phyloP scores from a whole-genome alignment of 202 grass and related monocot genomes.

The Carex arenaria region DNA sequence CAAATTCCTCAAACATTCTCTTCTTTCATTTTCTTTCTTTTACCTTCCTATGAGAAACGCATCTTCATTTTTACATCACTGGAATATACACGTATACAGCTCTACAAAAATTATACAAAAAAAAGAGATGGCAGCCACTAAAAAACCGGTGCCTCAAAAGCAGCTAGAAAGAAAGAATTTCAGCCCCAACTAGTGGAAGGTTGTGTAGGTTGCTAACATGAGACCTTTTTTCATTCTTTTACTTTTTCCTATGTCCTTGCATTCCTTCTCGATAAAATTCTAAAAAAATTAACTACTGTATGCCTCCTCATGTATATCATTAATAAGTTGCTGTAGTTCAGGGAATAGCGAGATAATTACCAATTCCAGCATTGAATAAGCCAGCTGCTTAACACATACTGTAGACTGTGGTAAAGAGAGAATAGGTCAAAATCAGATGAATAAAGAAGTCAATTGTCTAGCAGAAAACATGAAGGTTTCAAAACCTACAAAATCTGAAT shows the following conservation, averaged over 20 bases:
- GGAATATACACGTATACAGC: constrained; percentile 27
- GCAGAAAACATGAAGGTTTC: not conserved
- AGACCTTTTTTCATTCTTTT: not conserved
- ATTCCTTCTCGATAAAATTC: not conserved
- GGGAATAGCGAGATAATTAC: constrained; percentile 72
- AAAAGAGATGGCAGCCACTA: not conserved
- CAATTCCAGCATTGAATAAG: constrained; percentile 68
- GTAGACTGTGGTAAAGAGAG: constrained; percentile 65
- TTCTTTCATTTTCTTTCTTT: not conserved
- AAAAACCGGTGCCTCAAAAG: constrained; percentile 3
- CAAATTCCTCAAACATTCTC: not conserved
- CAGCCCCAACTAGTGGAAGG: not conserved
- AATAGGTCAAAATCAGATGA: constrained; percentile 1
- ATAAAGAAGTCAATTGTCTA: constrained; percentile 16
- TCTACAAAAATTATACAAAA: constrained; percentile 14
- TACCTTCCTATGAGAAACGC: not conserved
- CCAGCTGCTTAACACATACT: constrained; percentile 83
- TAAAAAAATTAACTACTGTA: constrained; percentile 24
- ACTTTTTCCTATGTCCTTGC: constrained; percentile 11
- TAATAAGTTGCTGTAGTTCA: constrained; percentile 62
- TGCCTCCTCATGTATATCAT: constrained; percentile 71
- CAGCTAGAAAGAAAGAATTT: not conserved
- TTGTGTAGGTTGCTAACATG: not conserved
- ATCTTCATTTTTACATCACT: constrained; percentile 12
- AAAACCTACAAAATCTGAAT: not conserved